phyloP scores from a whole-genome alignment of 345 rosid species.

The Heritiera littoralis region DNA sequence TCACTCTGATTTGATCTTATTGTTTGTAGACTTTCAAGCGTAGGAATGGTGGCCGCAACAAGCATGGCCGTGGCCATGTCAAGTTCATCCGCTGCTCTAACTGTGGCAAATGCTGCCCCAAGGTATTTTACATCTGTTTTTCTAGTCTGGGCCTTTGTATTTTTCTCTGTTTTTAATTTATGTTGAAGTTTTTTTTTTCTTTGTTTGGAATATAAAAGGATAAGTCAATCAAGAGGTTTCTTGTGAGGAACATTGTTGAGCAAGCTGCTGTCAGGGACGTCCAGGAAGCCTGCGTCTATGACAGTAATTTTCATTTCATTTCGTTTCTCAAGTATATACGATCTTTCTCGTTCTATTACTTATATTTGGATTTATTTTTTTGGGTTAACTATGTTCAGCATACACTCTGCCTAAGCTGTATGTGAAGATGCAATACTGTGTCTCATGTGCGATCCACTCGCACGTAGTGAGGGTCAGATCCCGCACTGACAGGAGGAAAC shows the following conservation, averaged over 20 bases:
- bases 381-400: conserved; percentile 33
- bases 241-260: conserved; percentile 93
- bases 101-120: conserved; percentile 96
- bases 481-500: conserved; percentile 74
- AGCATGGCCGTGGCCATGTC: conserved; percentile 93
- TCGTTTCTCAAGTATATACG: neutral
- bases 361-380: neutral
- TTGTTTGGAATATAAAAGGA: conserved; percentile 42
- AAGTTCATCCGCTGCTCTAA: conserved; percentile 94
- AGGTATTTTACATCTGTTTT: conserved; percentile 35
- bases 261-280: conserved; percentile 95
- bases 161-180: neutral
- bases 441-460: conserved; percentile 95
- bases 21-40: conserved; percentile 83
- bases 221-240: conserved; percentile 81
- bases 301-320: conserved; percentile 37
- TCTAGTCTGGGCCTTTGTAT: neutral
- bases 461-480: conserved; percentile 96
- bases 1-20: neutral
- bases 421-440: conserved; percentile 90
- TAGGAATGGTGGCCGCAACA: conserved; percentile 95
- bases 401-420: conserved; percentile 85
- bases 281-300: conserved; percentile 87
- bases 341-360: neutral
- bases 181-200: neutral